Evolutionary conservation across 768 basidiomycete genomes (phyloP), one percentile per base, ranked within the genome.

Genomic region (Rhizopogon salebrosus): DNA sequence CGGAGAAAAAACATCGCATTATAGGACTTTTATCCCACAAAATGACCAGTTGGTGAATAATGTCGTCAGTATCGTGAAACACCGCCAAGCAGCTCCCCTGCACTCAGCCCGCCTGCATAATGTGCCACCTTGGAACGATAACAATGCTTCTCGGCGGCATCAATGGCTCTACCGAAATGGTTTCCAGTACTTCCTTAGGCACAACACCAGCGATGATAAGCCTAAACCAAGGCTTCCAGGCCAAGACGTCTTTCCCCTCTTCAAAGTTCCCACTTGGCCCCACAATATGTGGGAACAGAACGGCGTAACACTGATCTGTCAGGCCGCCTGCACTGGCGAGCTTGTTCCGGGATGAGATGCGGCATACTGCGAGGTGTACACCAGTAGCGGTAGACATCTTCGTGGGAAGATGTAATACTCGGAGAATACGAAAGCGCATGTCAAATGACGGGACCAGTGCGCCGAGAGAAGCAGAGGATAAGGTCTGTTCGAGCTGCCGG

Each of bases 141-240:
- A 68, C 57, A 37, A 70, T 52, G 29, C 57, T 68, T 48, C 58
- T 61, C 4, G 67, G 67, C 0, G 67, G 64, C 45, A 59, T 68
- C 49, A 68, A 55, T 50, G 50, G 48, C 34, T 68, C 66, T 1
- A 70, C 36, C 36, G 51, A 54, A 52, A 66, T 49, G 52, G 54
- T 56, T 31, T 49, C 56, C 56, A 57, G 57, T 4, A 64, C 46
- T 13, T 45, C 52, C 11, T 41, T 48, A 18, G 60, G 49, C 20
- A 41, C 42, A 4, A 59, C 56, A 6, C 59, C 53, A 1, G 55
- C 51, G 10, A 74, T 37, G 2, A 64, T 58, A 37, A 76, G 58
- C 43, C 73, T 72, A 3, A 75, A 70, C 79, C 79, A 83, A 4
- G 82, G 82, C 35, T 69, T 60, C 77, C 80, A 83, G 6, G 76